These are phyloP conservation scores for Jaenimonas drosophilae DNA, from an alignment of 208 protist genomes.

Conservation along the genomic window DNA sequence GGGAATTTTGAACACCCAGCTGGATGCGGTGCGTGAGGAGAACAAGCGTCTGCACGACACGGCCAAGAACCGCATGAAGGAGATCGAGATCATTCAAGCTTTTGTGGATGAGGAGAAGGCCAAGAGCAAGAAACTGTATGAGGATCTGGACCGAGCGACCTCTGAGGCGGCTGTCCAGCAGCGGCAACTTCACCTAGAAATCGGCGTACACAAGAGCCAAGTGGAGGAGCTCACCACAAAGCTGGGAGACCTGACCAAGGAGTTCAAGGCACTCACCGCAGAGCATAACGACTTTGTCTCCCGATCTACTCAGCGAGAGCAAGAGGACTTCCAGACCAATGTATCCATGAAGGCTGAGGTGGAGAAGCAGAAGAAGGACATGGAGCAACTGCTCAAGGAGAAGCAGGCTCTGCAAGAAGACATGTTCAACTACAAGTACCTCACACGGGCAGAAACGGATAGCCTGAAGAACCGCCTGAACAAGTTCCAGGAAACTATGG, in stretches of 20 bases:
- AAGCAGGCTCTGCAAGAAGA: conserved; percentile 35
- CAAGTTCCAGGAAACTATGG: conserved; percentile 60
- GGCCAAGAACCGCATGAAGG: conserved; percentile 21
- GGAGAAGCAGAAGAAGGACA: conserved; percentile 57
- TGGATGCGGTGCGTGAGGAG: conserved; percentile 69
- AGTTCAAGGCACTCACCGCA: conserved; percentile 14
- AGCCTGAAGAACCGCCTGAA: conserved; percentile 63
- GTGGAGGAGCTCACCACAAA: conserved; percentile 45
- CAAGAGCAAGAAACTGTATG: conserved; percentile 21
- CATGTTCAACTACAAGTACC: conserved; percentile 51
- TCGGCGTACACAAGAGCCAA: conserved; percentile 60
- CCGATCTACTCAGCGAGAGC: conserved; percentile 44
- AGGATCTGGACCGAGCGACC: conserved; percentile 30
- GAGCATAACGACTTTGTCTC: conserved; percentile 26
- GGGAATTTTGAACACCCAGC: conserved; percentile 76
- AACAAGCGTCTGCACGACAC: conserved; percentile 56
- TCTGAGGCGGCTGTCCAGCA: conserved; percentile 48
- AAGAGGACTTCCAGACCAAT: conserved; percentile 71
- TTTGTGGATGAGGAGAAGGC: conserved; percentile 41
- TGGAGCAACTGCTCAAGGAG: conserved; percentile 33
- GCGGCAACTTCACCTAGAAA: conserved; percentile 61
- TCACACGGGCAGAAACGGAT: conserved; percentile 64
- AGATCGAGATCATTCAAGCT: conserved; percentile 33
- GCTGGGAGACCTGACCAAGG: conserved; percentile 16
- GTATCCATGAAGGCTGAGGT: conserved; percentile 59